A percentile compares a stretch with the other conserved stretches of the same genome.
These are phyloP conservation scores for Penicillium hordei DNA, from an alignment of 2,329 filamentous ascomycete genomes.

Conservation along the genomic window DNA sequence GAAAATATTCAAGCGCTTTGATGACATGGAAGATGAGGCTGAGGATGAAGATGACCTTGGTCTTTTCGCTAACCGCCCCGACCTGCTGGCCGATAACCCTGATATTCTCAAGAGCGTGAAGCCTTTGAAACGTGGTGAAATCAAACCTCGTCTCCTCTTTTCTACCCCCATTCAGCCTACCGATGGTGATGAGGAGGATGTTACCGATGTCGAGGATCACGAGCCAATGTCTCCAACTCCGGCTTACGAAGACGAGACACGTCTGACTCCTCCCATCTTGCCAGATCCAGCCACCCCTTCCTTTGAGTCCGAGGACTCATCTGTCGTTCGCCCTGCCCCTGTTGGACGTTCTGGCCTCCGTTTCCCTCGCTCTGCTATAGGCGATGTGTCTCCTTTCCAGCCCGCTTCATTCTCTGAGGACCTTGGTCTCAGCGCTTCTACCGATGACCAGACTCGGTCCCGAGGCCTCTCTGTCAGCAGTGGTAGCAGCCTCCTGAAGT, in stretches of 20 bases:
- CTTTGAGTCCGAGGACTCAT: neutral
- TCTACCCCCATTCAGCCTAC: conserved; percentile 34
- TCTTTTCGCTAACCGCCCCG: conserved; percentile 41
- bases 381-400: neutral
- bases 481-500: neutral
- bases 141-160: conserved; percentile 63
- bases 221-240: conserved; percentile 16
- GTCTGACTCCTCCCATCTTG: conserved; percentile 8
- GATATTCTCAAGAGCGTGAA: conserved; percentile 36
- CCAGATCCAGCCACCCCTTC: neutral
- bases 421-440: neutral
- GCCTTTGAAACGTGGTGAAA: conserved; percentile 57
- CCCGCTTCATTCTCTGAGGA: conserved; percentile 11
- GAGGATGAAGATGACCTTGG: conserved; percentile 47
- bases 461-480: neutral
- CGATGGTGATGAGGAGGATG: conserved; percentile 51
- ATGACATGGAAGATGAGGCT: conserved; percentile 40
- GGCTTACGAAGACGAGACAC: neutral
- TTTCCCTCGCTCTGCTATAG: neutral
- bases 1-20: conserved; percentile 60
- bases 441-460: neutral
- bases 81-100: conserved; percentile 35
- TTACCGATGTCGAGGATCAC: conserved; percentile 55
- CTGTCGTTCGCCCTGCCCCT: neutral
- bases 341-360: neutral